These are phyloP conservation scores for Diaporthe sp. DNA, from an alignment of 2,329 filamentous ascomycete species.

Conservation along the genomic window DNA sequence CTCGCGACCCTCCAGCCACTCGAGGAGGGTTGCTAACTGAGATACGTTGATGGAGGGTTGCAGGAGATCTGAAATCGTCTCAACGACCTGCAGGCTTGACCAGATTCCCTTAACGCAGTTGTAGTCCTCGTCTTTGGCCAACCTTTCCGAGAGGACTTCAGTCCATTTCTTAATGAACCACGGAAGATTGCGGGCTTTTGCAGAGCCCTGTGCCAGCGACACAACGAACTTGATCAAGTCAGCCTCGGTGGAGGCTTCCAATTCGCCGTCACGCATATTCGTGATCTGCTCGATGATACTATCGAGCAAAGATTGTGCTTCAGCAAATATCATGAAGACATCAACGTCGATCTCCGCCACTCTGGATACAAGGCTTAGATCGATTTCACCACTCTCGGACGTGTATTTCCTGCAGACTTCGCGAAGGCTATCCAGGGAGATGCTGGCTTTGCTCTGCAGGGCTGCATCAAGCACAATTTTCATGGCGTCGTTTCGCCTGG, in stretches of 20 bases:
- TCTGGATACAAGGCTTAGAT: conserved; percentile 58
- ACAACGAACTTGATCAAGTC: conserved; percentile 52
- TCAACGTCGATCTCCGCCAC: conserved; percentile 61
- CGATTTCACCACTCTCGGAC: conserved; percentile 48
- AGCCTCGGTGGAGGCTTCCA: conserved; percentile 18
- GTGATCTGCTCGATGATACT: conserved; percentile 54
- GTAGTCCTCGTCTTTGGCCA: conserved; percentile 41
- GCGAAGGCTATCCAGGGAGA: conserved; percentile 57
- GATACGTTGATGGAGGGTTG: conserved; percentile 58
- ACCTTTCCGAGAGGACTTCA: conserved; percentile 53
- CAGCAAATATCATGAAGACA: conserved; percentile 55
- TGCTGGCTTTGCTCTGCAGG: conserved; percentile 44
- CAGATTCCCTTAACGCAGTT: conserved; percentile 42
- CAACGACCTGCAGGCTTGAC: conserved; percentile 44
- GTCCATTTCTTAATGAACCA: conserved; percentile 63
- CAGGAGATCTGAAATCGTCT: conserved; percentile 47
- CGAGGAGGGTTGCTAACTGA: conserved; percentile 58
- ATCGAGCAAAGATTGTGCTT: conserved; percentile 55
- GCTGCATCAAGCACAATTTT: conserved; percentile 50
- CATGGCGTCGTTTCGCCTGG: conserved; percentile 45
- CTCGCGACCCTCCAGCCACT: conserved; percentile 55
- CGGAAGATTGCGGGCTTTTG: conserved; percentile 57
- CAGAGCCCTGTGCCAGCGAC: conserved; percentile 59
- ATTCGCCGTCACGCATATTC: conserved; percentile 39
- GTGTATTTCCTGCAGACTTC: conserved; percentile 58